Percentiles rank a stretch among this genome's conserved stretches.
Conservation (phyloP, 495 filamentous ascomycete species). For the Bombardia bombarda region DNA sequence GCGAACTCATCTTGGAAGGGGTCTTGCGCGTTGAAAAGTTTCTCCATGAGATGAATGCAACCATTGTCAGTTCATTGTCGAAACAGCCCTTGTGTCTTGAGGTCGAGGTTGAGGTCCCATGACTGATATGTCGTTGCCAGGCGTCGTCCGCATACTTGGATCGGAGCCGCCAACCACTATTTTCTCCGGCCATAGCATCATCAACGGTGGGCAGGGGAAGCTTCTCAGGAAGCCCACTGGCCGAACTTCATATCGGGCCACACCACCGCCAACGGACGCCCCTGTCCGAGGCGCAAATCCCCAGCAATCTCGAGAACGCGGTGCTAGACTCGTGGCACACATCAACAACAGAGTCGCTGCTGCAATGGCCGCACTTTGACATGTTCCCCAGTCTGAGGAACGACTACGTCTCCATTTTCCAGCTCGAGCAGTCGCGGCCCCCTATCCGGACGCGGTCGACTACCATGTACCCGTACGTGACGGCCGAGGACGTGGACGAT, state of each 20-base stretch:
- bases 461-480: conserved; percentile 25
- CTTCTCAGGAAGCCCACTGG: conserved; percentile 12
- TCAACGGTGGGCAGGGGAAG: conserved; percentile 5
- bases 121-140: neutral
- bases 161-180: neutral
- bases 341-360: conserved; percentile 24
- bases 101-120: no score
- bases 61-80: conserved; percentile 8
- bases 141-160: neutral
- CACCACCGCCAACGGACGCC: neutral
- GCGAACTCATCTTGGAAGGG: conserved; percentile 27
- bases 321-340: conserved; percentile 24
- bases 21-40: conserved; percentile 23
- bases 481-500: conserved; percentile 26
- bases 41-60: conserved; percentile 19
- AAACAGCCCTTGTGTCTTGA: no score
- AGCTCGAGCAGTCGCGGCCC: conserved; percentile 20
- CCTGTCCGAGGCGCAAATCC: conserved; percentile 3
- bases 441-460: conserved; percentile 9
- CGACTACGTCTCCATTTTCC: conserved; percentile 24
- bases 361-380: conserved; percentile 23
- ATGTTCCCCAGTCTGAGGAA: conserved; percentile 22
- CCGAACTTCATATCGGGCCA: conserved; percentile 4
- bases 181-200: conserved; percentile 3
- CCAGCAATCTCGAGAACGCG: conserved; percentile 20